Conservation (phyloP, 1,139 yeast genomes). For the Taphrina sp. region DNA sequence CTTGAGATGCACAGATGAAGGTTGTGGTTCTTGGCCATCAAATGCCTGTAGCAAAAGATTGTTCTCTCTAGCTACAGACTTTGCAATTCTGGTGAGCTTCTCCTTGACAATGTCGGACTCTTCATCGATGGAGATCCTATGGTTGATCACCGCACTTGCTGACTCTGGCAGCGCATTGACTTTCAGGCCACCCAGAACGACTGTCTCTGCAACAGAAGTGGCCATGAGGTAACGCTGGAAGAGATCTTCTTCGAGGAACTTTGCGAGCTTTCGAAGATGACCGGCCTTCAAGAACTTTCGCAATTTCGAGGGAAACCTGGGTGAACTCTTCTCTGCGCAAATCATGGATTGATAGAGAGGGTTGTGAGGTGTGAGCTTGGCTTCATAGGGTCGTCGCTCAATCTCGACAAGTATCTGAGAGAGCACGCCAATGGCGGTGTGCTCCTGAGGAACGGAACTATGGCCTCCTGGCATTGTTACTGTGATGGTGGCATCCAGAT, state of each 20-base stretch:
- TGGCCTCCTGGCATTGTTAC: conserved; percentile 68
- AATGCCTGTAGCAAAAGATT: conserved; percentile 50
- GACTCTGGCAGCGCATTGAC: conserved; percentile 73
- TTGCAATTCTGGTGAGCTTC: conserved; percentile 47
- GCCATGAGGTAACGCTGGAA: conserved; percentile 48
- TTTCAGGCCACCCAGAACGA: conserved; percentile 66
- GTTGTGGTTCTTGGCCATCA: conserved; percentile 41
- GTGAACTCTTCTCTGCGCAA: conserved; percentile 4
- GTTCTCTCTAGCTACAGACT: conserved; percentile 49
- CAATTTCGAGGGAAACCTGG: neutral
- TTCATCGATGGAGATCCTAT: conserved; percentile 58
- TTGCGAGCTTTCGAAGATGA: conserved; percentile 15
- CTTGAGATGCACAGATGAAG: conserved; percentile 32
- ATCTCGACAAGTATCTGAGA: conserved; percentile 1
- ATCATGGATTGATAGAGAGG: conserved; percentile 11
- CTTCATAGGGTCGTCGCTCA: conserved; percentile 2
- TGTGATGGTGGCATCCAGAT: conserved; percentile 52
- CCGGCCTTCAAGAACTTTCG: neutral
- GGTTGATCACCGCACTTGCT: conserved; percentile 57
- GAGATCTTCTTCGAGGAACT: conserved; percentile 39
- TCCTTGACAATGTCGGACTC: conserved; percentile 48
- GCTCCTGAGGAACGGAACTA: conserved; percentile 66
- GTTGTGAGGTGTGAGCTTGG: conserved; percentile 1
- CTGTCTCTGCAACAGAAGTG: conserved; percentile 69
- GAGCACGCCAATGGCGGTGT: conserved; percentile 46